Percentiles rank a stretch among this genome's conserved stretches.
phyloP scores from a whole-genome alignment of 805 yeast species.

The Priceomyces fermenticarens region DNA sequence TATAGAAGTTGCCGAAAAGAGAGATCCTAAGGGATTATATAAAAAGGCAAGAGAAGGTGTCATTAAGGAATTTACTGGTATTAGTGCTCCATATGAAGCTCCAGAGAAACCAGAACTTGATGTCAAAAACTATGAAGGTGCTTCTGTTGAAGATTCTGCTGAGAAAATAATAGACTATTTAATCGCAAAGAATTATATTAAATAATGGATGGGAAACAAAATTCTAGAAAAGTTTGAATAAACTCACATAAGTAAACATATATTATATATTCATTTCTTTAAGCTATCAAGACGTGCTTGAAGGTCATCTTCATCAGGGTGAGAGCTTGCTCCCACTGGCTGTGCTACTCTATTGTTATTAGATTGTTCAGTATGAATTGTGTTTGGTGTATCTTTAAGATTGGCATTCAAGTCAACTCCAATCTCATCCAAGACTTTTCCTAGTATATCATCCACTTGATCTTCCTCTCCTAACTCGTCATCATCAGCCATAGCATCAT shows the following conservation, averaged over 20 bases:
- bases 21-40: constrained; percentile 96
- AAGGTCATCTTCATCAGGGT: constrained; percentile 68
- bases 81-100: constrained; percentile 93
- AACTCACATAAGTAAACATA: background rate
- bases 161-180: constrained; percentile 66
- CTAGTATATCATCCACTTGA: constrained; percentile 87
- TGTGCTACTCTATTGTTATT: constrained; percentile 46
- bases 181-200: constrained; percentile 44
- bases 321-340: constrained; percentile 44
- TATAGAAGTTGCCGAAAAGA: constrained; percentile 87
- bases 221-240: background rate
- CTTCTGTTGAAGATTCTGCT: constrained; percentile 79
- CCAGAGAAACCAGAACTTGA: constrained; percentile 84
- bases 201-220: constrained; percentile 3
- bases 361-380: constrained; percentile 33
- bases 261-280: constrained; percentile 43
- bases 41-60: constrained; percentile 95
- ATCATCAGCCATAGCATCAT: constrained; percentile 79
- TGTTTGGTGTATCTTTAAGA: constrained; percentile 45
- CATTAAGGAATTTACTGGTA: constrained; percentile 93
- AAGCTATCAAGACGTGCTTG: constrained; percentile 86
- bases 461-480: constrained; percentile 76
- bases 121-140: constrained; percentile 62
- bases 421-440: constrained; percentile 90
- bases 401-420: constrained; percentile 75